These are phyloP conservation scores for Kwoniella dejecticola DNA, from an alignment of 768 basidiomycete species.

Conservation along the genomic window DNA sequence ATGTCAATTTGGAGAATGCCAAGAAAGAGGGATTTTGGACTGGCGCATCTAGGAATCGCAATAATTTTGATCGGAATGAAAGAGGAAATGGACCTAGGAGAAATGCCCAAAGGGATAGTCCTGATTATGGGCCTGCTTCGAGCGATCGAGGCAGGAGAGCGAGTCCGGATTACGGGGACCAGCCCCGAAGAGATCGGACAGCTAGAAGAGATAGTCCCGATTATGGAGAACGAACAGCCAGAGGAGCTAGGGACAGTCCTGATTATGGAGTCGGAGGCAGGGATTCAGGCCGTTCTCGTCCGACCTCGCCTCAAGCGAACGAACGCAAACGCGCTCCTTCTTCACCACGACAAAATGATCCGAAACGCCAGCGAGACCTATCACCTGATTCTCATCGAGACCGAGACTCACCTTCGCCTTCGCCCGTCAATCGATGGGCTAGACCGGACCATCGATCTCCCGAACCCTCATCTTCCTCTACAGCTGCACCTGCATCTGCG, in stretches of 20 bases:
- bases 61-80: neutral
- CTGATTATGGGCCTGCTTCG: slow-evolving; percentile 34
- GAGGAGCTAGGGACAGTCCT: slow-evolving; percentile 30
- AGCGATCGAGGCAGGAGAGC: neutral
- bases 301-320: slow-evolving; percentile 12
- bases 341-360: neutral
- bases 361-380: slow-evolving; percentile 21
- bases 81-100: neutral
- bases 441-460: slow-evolving; percentile 3
- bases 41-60: neutral
- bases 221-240: neutral
- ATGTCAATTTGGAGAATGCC: neutral
- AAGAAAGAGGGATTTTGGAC: slow-evolving; percentile 10
- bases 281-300: slow-evolving; percentile 1
- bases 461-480: no score
- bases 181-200: neutral
- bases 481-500: no score
- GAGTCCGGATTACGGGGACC: slow-evolving; percentile 7
- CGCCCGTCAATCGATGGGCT: slow-evolving; percentile 15
- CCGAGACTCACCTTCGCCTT: slow-evolving; percentile 11
- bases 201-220: neutral
- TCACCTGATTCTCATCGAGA: neutral
- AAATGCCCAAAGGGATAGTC: slow-evolving; percentile 30
- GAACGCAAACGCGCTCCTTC: slow-evolving; percentile 24
- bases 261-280: slow-evolving; percentile 41